Evolutionary conservation across 345 rosid genomes (phyloP), one percentile per base, ranked within the genome.

Genomic region (Moricandia moricandioides): DNA sequence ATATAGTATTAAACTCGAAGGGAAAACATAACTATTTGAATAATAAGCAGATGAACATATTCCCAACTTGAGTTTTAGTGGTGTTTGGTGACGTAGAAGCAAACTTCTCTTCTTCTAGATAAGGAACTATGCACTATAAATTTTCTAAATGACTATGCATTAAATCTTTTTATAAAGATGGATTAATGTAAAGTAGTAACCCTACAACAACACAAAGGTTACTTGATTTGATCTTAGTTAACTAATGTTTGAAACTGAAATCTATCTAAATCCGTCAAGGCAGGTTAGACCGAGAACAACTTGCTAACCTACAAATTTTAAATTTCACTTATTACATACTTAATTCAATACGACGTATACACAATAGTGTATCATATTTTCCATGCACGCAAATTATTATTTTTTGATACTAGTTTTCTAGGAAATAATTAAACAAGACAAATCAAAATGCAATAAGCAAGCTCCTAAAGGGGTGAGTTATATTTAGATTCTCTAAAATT

Each of bases 91-190:
- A 64, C 80, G 71, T 64, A 65, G n/a, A n/a, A n/a, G n/a, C 62
- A 64, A 8, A 57, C 24, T 56, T 65, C 80, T 71, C 54, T 70
- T 77, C 76, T 70, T 70, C 76, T 77, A 70, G 80, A 70, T 77
- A 70, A 71, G 76, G 76, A 64, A 70, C 39, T 43, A 43, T 69
- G 70, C 49, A 40, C 47, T 11, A 40, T 13, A 39, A 39, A 39
- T 39, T 37, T 37, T 11, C n/a, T 2, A 39, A 27, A 39, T 3
- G 3, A 43, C 51, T 43, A 43, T 43, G 51, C 51, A 43, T 13
- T 43, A 13, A 2, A 6, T 4, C 13, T 45, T 13, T 35, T 2
- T 12, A 76, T 16, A 47, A 65, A 65, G 43, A 47, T 18, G 4
- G 31, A 67, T 49, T 75, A 24, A 34, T 69, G 5, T 54, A 62